Evolutionary conservation across 1,284 basidiomycete species (phyloP).

Genomic region (Athelia psychrophila): DNA sequence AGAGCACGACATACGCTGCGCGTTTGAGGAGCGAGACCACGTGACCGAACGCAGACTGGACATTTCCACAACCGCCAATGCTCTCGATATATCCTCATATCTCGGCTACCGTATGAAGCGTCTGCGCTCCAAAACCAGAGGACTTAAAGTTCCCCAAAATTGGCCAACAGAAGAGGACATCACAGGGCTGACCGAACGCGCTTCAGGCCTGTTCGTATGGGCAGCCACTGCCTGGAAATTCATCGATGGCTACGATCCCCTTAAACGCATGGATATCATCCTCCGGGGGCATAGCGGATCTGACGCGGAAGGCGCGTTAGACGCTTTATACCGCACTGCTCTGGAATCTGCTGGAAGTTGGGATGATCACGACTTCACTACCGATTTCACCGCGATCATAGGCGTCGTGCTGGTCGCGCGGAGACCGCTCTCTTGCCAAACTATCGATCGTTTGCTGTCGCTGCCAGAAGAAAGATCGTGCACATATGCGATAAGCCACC

Average conservation of each 20-base stretch:
- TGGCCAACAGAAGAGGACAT: not conserved
- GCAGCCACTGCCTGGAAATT: slow-evolving; percentile 29
- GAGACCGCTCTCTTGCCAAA: slow-evolving; percentile 4
- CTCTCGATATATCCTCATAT: slow-evolving; percentile 22
- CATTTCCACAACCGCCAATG: not conserved
- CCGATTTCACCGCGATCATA: slow-evolving; percentile 8
- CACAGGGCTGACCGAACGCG: slow-evolving; percentile 13
- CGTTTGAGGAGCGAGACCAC: slow-evolving; percentile 8
- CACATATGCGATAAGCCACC: not conserved
- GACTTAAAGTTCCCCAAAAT: not conserved
- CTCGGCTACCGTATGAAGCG: slow-evolving; percentile 22
- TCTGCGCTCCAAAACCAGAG: not conserved
- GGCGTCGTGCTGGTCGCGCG: slow-evolving; percentile 7
- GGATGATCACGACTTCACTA: slow-evolving; percentile 3
- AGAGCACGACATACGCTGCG: slow-evolving; percentile 8
- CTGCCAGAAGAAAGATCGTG: not conserved
- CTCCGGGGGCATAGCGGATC: not conserved
- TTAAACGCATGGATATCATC: slow-evolving; percentile 17
- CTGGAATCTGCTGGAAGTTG: slow-evolving; percentile 7
- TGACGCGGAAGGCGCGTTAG: slow-evolving; percentile 2
- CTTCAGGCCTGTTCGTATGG: slow-evolving; percentile 33
- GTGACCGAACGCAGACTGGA: slow-evolving; percentile 7
- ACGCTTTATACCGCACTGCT: slow-evolving; percentile 9
- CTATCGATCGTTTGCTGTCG: slow-evolving; percentile 7
- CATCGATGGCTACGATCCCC: slow-evolving; percentile 27